These are phyloP conservation scores for Termitomyces eurrhizus DNA, from an alignment of 768 basidiomycete species.

Conservation along the genomic window DNA sequence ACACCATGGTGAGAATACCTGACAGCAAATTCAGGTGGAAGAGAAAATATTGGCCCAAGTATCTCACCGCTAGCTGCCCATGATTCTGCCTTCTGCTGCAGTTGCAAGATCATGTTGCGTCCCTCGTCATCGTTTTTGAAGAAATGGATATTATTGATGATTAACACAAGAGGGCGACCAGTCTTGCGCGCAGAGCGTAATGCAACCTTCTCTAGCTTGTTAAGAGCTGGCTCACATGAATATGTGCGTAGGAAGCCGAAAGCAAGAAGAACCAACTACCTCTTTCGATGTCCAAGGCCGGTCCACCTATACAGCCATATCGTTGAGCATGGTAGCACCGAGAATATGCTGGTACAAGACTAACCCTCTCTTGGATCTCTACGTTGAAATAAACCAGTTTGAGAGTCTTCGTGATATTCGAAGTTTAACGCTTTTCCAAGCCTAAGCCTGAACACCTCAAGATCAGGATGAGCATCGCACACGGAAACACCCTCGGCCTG, in stretches of 20 bases:
- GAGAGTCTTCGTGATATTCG: conserved; percentile 82
- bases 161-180: conserved; percentile 70
- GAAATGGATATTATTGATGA: conserved; percentile 77
- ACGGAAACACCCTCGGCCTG: conserved; percentile 69
- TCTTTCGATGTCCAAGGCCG: conserved; percentile 79
- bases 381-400: conserved; percentile 76
- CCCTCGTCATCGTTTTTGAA: conserved; percentile 79
- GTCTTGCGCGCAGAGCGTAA: conserved; percentile 52
- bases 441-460: conserved; percentile 82
- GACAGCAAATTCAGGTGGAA: neutral
- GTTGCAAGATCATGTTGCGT: conserved; percentile 72
- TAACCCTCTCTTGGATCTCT: conserved; percentile 78
- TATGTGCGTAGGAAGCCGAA: neutral
- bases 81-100: conserved; percentile 81
- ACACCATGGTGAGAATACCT: conserved; percentile 79
- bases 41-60: conserved; percentile 1
- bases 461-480: conserved; percentile 81
- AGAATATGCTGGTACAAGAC: neutral
- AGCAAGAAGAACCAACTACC: conserved; percentile 32
- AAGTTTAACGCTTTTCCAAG: conserved; percentile 85
- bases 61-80: conserved; percentile 77
- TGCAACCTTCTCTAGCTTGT: conserved; percentile 85
- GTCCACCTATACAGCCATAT: conserved; percentile 47
- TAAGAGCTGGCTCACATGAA: conserved; percentile 46
- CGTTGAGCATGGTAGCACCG: neutral